Conservation (phyloP, 2,329 filamentous ascomycete species). For the Alternaria sp. region DNA sequence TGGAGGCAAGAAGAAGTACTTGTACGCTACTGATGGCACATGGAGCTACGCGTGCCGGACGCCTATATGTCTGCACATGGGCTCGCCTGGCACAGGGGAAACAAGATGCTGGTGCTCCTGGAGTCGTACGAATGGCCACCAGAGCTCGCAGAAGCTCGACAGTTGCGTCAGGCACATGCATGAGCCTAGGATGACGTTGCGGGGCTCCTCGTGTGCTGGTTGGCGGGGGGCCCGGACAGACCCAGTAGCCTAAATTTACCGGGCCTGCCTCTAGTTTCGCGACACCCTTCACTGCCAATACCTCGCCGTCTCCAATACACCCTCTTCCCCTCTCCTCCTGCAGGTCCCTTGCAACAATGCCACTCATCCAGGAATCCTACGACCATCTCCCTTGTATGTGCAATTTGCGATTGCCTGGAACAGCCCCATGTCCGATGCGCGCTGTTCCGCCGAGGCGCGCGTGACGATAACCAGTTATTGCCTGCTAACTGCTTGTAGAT, state of each 20-base stretch:
- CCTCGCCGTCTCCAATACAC: conserved; percentile 18
- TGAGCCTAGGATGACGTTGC: conserved; percentile 24
- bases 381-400: conserved; percentile 81
- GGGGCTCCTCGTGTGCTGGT: conserved; percentile 15
- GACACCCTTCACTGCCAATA: conserved; percentile 15
- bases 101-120: background rate
- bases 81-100: background rate
- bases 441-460: conserved; percentile 1
- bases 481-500: conserved; percentile 62
- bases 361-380: conserved; percentile 73
- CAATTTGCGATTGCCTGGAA: conserved; percentile 18
- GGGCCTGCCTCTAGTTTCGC: conserved; percentile 13
- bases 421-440: conserved; percentile 68
- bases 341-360: conserved; percentile 59
- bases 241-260: conserved; percentile 21
- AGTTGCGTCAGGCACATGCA: conserved; percentile 3
- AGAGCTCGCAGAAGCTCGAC: background rate
- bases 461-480: conserved; percentile 2
- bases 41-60: background rate
- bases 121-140: background rate
- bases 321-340: conserved; percentile 23
- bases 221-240: conserved; percentile 18
- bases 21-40: conserved; percentile 11
- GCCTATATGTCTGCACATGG: background rate
- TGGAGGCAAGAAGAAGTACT: conserved; percentile 5